Percentiles rank a stretch among this genome's conserved stretches.
These are phyloP conservation scores for Pleurotus citrinopileatus DNA, from an alignment of 768 basidiomycete species.

Conservation along the genomic window DNA sequence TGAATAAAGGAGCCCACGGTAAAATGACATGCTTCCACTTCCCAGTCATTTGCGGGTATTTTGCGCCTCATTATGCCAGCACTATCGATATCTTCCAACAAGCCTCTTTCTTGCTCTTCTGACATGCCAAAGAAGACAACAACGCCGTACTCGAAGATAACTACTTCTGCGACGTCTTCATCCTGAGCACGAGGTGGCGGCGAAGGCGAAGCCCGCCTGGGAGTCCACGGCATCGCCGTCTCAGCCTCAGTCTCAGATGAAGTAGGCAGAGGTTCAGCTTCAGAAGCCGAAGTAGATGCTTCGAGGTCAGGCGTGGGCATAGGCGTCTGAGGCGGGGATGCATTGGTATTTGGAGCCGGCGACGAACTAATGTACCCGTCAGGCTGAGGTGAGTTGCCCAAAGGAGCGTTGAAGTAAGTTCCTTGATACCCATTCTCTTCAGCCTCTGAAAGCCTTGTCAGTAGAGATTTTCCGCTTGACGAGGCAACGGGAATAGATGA, in stretches of 20 bases:
- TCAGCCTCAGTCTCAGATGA: slow-evolving; percentile 14
- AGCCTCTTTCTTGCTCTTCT: slow-evolving; percentile 74
- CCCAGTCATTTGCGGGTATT: slow-evolving; percentile 73
- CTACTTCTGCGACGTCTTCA: slow-evolving; percentile 65
- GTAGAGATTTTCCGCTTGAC: slow-evolving; percentile 52
- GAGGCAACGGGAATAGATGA: slow-evolving; percentile 66
- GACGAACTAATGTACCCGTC: slow-evolving; percentile 69
- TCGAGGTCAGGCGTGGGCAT: slow-evolving; percentile 14
- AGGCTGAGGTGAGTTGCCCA: slow-evolving; percentile 27
- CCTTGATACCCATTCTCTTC: slow-evolving; percentile 91
- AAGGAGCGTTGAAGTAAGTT: slow-evolving; percentile 61
- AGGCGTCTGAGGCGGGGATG: slow-evolving; percentile 8
- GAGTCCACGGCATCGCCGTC: slow-evolving; percentile 10
- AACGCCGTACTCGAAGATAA: slow-evolving; percentile 88
- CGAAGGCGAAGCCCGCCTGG: slow-evolving; percentile 1
- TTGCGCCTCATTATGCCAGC: slow-evolving; percentile 67
- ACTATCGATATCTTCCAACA: slow-evolving; percentile 78
- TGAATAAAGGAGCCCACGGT: slow-evolving; percentile 45
- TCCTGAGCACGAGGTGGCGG: slow-evolving; percentile 23
- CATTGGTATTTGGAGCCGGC: slow-evolving; percentile 32
- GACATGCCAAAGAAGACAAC: slow-evolving; percentile 88
- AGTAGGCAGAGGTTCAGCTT: slow-evolving; percentile 11
- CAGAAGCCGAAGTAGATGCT: slow-evolving; percentile 12
- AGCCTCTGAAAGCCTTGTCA: slow-evolving; percentile 75
- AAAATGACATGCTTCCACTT: slow-evolving; percentile 92